Evolutionary conservation across 2,329 filamentous ascomycete genomes (phyloP), one percentile per base, ranked within the genome.

Genomic region (Penicillium sp.): DNA sequence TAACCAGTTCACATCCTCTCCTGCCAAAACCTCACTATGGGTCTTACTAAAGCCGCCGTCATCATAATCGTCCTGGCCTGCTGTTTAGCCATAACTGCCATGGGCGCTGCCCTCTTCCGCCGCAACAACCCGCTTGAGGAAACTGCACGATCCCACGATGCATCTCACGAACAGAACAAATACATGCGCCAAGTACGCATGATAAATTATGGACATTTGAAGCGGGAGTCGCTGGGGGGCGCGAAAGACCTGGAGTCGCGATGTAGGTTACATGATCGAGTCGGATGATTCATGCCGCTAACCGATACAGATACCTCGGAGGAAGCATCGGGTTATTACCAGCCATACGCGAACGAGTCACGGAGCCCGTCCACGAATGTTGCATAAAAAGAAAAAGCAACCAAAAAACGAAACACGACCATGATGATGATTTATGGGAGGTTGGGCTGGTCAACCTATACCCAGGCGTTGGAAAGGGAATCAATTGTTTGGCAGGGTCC

Each of bases 151-250:
- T n/a, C 21, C 4, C 67, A 55, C 51, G 57, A 63, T 11, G 61
- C 63, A 8, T 56, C 65, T n/a, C 60, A 63, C 50, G 66, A 73
- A 14, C 71, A 74, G 39, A 59, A 65, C 27, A 49, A 61, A 13
- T 74, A 74, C 54, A 74, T 74, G 71, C 69, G 69, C 3, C 55
- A 61, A 1, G 65, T 74, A 26, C 67, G 71, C 3, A 43, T 68
- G 56, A 62, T 67, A 43, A 72, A 68, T 22, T 58, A 68, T 19
- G 57, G 61, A 0, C 33, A 61, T 39, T 61, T 71, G 19, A 65
- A 60, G 13, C 62, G 61, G 9, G 65, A 67, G 42, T 68, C 67
- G 6, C 46, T 62, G 44, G 22, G 50, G n/a, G 29, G 39, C n/a
- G 47, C 16, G 2, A 57, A 46, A 26, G 67, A 69, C 33, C 26